phyloP scores from a whole-genome alignment of 192 early-diverging fungal genomes.

The Kappamyces sp. region DNA sequence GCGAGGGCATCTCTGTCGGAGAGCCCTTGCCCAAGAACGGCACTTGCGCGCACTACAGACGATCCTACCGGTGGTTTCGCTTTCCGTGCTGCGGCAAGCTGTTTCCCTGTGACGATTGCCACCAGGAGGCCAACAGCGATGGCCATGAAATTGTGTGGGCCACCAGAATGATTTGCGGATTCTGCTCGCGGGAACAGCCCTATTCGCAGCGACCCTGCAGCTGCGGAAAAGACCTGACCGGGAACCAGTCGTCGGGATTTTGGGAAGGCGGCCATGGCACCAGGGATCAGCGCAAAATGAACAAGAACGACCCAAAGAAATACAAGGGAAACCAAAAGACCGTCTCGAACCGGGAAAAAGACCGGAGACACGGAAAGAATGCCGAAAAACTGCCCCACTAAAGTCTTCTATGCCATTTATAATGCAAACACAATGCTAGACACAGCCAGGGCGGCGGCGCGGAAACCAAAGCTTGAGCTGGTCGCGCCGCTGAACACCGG shows the following conservation, averaged over 20 bases:
- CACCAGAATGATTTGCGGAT: constrained; percentile 76
- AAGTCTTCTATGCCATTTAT: background rate
- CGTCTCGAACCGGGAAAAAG: constrained; percentile 23
- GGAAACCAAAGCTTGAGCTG: too few relatives aligned
- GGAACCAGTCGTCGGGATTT: constrained; percentile 44
- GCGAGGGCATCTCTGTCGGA: constrained; percentile 62
- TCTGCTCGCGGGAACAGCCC: constrained; percentile 73
- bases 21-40: constrained; percentile 71
- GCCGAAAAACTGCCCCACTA: background rate
- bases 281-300: constrained; percentile 67
- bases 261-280: constrained; percentile 92
- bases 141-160: constrained; percentile 65
- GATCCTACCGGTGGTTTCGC: constrained; percentile 84
- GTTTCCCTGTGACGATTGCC: constrained; percentile 79
- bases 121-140: constrained; percentile 61
- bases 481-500: too few relatives aligned
- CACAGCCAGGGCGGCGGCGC: too few relatives aligned
- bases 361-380: constrained; percentile 9
- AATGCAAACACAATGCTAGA: too few relatives aligned
- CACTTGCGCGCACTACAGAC: constrained; percentile 74
- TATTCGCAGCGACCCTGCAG: constrained; percentile 45
- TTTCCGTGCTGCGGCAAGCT: constrained; percentile 86
- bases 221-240: constrained; percentile 61
- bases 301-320: constrained; percentile 64
- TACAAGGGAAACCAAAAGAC: constrained; percentile 57